Evolutionary conservation across 352 stramenopile genomes (phyloP).

Genomic region (Chrysophaeum taylorii): DNA sequence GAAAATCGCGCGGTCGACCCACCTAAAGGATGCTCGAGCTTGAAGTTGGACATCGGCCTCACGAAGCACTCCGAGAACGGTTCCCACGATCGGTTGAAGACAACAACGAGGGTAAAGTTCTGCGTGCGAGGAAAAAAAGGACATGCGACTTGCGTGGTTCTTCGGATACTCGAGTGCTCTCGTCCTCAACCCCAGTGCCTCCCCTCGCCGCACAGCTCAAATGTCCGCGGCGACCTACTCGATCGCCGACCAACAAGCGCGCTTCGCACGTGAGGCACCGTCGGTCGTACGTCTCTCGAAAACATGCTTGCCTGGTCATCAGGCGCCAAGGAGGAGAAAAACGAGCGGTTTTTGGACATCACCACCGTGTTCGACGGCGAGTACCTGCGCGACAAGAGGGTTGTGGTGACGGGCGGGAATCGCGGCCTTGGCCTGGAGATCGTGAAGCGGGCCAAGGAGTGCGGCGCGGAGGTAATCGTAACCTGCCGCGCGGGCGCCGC

Average conservation of each 20-base stretch:
- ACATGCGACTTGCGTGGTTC: too few species aligned
- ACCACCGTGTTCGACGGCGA: conserved; percentile 40
- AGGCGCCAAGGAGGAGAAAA: conserved; percentile 41
- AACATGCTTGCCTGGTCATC: too few species aligned
- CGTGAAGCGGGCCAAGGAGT: not conserved
- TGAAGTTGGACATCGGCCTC: too few species aligned
- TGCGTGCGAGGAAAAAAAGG: too few species aligned
- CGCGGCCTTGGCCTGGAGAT: conserved; percentile 51
- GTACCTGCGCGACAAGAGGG: conserved; percentile 43
- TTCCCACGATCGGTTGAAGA: too few species aligned
- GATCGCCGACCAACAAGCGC: conserved; percentile 20
- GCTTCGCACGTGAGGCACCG: conserved; percentile 21
- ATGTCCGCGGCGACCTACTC: too few species aligned
- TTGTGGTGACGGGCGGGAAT: conserved; percentile 55
- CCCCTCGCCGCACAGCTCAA: too few species aligned
- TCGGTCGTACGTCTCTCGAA: too few species aligned
- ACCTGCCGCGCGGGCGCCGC: not conserved
- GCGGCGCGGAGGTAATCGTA: not conserved
- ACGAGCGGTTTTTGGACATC: conserved; percentile 53
- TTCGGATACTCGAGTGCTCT: too few species aligned
- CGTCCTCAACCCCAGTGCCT: too few species aligned
- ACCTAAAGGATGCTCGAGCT: conserved; percentile 1
- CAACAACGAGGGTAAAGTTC: too few species aligned
- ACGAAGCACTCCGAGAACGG: too few species aligned
- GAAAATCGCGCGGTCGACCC: not conserved